Base-by-base conservation (phyloP, 441 rosid genomes). In the Euphorbia schlechtendalii region DNA sequence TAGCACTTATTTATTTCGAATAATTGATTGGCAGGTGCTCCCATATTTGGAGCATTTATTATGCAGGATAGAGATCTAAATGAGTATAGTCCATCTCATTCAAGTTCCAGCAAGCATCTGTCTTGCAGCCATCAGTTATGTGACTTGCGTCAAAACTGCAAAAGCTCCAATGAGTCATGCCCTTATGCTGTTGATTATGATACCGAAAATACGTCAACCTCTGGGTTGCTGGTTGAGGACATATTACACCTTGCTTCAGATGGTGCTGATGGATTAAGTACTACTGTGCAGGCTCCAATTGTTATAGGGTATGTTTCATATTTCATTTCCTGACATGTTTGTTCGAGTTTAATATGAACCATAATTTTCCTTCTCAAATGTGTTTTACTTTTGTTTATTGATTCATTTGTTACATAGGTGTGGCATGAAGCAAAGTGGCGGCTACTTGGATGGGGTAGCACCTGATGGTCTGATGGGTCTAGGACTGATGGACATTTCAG, bases 21-120 rank as follows among this genome's bases (percentile, higher is more conserved):
- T 79, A 82, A 88, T 90, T 88, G 97, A 90, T 88, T 88, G 93
- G 90, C 92, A 86, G 96, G 89, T 90, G 96, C 89, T 85, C 86
- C 91, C 77, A 71, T 88, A 70, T 90, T 77, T 85, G 91, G 96
- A 82, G 90, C 92, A 86, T 84, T 82, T 90, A 79, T 88, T 88
- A 79, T 88, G 93, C 96, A 88, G 97, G 93, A 86, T 68, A 85
- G 77, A 78, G 96, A 86, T 77, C 61, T 90, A 55, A 85, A 75
- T 63, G 90, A 86, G 77, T 90, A 88, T 67, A 77, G 66, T 66
- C 96, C 88, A 67, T 81, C 96, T 41, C 70, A 58, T 56, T 90
- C 93, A 56, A 86, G 83, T 74, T 81, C 86, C 62, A 88, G 93
- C 83, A 84, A 82, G 75, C 84, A 69, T 54, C 43, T 88, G 28